Evolutionary conservation across 108 stramenopile genomes (phyloP).

Genomic region (Cyclotella distinguenda): DNA sequence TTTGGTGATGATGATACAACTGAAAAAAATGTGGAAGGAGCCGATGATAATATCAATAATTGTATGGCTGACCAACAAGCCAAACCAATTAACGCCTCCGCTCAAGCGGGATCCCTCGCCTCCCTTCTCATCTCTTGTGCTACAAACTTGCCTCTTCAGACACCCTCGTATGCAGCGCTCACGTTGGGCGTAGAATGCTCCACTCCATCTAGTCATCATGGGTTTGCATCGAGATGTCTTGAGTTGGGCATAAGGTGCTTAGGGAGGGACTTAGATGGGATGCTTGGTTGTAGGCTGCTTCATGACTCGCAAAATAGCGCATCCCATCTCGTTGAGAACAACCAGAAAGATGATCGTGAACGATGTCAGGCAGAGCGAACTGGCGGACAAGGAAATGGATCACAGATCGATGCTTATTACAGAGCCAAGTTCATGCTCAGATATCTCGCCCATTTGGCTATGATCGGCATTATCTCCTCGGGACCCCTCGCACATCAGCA

Average conservation of each 20-base stretch:
- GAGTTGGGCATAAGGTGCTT: constrained; percentile 52
- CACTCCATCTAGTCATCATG: constrained; percentile 46
- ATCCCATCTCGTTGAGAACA: background rate
- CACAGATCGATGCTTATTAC: constrained; percentile 46
- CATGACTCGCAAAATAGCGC: background rate
- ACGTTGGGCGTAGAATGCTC: constrained; percentile 64
- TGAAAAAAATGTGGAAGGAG: background rate
- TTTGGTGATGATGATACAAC: constrained; percentile 28
- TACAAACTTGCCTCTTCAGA: constrained; percentile 69
- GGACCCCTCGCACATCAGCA: too few species aligned
- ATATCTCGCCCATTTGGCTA: constrained; percentile 68
- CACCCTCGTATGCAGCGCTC: constrained; percentile 75
- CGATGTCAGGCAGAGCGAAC: constrained; percentile 25
- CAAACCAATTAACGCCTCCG: constrained; percentile 33
- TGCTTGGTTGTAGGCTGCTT: constrained; percentile 26
- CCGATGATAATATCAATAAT: constrained; percentile 3
- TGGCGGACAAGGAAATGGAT: constrained; percentile 37
- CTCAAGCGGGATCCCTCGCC: constrained; percentile 51
- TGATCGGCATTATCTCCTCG: constrained; percentile 51
- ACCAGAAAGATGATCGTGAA: constrained; percentile 9
- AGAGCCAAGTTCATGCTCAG: constrained; percentile 64
- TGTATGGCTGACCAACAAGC: constrained; percentile 14
- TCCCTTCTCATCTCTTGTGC: constrained; percentile 60
- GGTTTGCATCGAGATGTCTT: constrained; percentile 65
- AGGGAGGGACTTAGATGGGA: constrained; percentile 62